Percentiles rank a stretch among this genome's conserved stretches.
These are phyloP conservation scores for Gossypium australe DNA, from an alignment of 345 rosid genomes.

Conservation along the genomic window DNA sequence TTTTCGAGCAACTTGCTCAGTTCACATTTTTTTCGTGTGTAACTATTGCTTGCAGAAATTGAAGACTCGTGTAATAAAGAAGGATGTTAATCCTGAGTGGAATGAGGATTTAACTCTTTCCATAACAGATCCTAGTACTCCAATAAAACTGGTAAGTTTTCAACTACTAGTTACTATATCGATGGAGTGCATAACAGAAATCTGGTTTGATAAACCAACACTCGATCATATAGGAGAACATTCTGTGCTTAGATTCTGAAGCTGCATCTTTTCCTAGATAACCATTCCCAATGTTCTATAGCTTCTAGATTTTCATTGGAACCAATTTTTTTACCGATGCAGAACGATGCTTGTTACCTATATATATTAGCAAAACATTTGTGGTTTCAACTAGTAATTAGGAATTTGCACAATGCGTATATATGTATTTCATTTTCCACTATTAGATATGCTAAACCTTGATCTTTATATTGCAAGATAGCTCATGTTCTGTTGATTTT, in stretches of 20 bases:
- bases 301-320: background rate
- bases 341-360: background rate
- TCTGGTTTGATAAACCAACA: background rate
- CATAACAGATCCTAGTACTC: slow-evolving; percentile 50
- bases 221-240: background rate
- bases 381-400: background rate
- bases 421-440: background rate
- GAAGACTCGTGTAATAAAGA: slow-evolving; percentile 80
- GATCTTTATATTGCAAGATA: background rate
- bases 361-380: background rate
- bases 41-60: slow-evolving; percentile 48
- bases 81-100: slow-evolving; percentile 87
- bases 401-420: background rate
- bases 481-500: background rate
- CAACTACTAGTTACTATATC: background rate
- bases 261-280: background rate
- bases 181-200: background rate
- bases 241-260: background rate
- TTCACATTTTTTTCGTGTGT: background rate
- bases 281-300: background rate
- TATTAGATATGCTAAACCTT: background rate
- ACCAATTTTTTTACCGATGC: background rate
- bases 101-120: slow-evolving; percentile 90
- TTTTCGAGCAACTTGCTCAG: too few relatives aligned
- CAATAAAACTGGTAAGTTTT: slow-evolving; percentile 55